Percentiles rank a stretch among this genome's conserved stretches.
phyloP scores from a whole-genome alignment of 2,329 filamentous ascomycete genomes.

The Colletotrichum tamarilloi region DNA sequence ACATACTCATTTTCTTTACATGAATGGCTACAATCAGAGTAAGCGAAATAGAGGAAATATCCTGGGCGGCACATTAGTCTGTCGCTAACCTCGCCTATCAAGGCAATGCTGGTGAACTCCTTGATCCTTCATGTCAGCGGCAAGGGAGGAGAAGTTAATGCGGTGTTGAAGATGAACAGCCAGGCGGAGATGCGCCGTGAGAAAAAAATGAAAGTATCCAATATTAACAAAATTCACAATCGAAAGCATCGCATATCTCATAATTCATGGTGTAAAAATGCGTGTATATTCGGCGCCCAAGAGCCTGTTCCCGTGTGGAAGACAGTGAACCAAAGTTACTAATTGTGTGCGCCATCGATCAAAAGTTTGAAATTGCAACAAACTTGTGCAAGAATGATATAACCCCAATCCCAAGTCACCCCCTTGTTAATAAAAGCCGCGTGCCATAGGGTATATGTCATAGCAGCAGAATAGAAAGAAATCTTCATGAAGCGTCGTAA shows the following conservation, averaged over 20 bases:
- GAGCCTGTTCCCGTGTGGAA: not conserved
- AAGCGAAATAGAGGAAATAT: no score
- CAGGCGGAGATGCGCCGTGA: no score
- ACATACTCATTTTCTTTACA: no score
- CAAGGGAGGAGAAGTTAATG: no score
- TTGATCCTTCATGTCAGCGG: no score
- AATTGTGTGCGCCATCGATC: not conserved
- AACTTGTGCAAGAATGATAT: not conserved
- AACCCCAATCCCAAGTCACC: slow-evolving; percentile 14
- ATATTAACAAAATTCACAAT: not conserved
- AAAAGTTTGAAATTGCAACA: not conserved
- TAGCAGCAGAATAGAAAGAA: not conserved
- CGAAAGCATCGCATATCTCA: not conserved
- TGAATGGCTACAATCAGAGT: no score
- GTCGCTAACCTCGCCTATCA: no score
- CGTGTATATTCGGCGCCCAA: not conserved
- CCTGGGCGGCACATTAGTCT: no score
- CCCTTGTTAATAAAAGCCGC: slow-evolving; percentile 3
- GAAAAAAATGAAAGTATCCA: not conserved
- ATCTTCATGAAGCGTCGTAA: slow-evolving; percentile 19
- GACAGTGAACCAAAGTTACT: not conserved
- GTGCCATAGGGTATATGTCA: not conserved
- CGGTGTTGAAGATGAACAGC: no score
- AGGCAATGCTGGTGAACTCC: no score
- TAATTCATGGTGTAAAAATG: not conserved